phyloP scores from a whole-genome alignment of 805 yeast genomes.

The Scheffersomyces lignosus region DNA sequence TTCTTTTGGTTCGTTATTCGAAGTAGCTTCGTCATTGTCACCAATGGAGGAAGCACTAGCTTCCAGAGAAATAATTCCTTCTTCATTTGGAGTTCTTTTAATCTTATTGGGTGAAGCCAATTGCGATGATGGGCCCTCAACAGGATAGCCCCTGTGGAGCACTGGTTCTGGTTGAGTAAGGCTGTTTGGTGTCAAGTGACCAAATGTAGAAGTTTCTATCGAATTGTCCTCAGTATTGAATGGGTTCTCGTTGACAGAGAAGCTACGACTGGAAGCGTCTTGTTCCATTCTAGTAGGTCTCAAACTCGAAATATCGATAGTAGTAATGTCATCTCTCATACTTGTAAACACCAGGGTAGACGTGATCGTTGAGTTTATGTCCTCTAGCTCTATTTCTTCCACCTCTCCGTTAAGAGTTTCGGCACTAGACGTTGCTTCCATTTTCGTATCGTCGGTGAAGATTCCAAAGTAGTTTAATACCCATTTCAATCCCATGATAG shows the following conservation, averaged over 20 bases:
- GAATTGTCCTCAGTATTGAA: conserved; percentile 6
- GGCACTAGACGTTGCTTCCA: conserved; percentile 3
- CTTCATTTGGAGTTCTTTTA: background rate
- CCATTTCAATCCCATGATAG: conserved; percentile 29
- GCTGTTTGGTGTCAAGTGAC: background rate
- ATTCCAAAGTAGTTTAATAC: conserved; percentile 5
- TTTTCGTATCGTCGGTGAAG: conserved; percentile 6
- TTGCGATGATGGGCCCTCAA: background rate
- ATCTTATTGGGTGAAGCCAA: background rate
- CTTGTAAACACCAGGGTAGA: conserved; percentile 18
- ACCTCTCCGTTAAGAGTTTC: background rate
- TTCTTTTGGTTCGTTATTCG: too few relatives aligned
- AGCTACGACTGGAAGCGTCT: background rate
- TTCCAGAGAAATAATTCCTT: background rate
- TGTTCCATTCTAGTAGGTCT: conserved; percentile 16
- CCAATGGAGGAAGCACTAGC: background rate
- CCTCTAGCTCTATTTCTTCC: conserved; percentile 17
- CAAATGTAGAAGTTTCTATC: background rate
- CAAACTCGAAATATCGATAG: conserved; percentile 29
- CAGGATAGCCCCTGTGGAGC: background rate
- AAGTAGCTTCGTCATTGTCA: too few relatives aligned
- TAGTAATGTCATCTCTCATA: conserved; percentile 38
- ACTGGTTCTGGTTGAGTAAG: conserved; percentile 6
- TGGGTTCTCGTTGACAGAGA: conserved; percentile 15
- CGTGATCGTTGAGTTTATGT: conserved; percentile 6